Base-by-base conservation (phyloP, 495 filamentous ascomycete species). In the Aspergillus leporis region DNA sequence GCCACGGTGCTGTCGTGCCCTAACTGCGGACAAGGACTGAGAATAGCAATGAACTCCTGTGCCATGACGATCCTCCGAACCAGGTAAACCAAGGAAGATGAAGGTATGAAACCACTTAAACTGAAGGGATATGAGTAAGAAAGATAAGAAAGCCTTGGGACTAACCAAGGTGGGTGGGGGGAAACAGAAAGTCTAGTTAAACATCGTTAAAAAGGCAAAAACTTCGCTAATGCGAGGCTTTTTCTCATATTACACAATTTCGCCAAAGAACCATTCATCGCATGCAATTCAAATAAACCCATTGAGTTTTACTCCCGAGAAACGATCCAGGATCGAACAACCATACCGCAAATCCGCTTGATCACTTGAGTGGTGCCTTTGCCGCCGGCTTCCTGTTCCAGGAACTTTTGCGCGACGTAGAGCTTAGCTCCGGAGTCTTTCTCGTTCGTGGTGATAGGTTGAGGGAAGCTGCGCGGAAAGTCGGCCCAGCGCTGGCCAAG, bases 301-400 rank as follows among this genome's bases (percentile, higher is more conserved):
- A 18, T 34, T 34, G 25, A 31, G 5, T 7, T 28, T 67, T 63
- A 78, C 65, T 75, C 76, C 57, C 76, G 71, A 21, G 72, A 76
- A 48, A 77, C 68, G 53, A 74, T 71, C 83, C 83, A 86, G n/a
- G 77, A 77, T 38, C 80, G 76, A 22, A 82, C 71, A 16, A 87
- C 89, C 74, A 94, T 85, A 28, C 87, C 85, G 62, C 90, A 88
- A 32, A 94, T 75, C 28, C 90, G 82, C 61, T 90, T 89, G 59
- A 93, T 84, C 36, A 93, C 87, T 63, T 92, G 91, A 5, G 87
- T 93, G 8, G 90, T 93, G 25, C 87, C 87, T 52, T 84, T 86
- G 19, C 83, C 83, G 51, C 74, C 76, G 34, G 87, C 83, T 70
- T 96, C 87, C 55, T 88, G 83, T 58, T 87, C 85, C 38, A 96